A percentile compares a stretch with the other conserved stretches of the same genome.
phyloP scores from a whole-genome alignment of 2,329 filamentous ascomycete species.

The Xylaria sp. region DNA sequence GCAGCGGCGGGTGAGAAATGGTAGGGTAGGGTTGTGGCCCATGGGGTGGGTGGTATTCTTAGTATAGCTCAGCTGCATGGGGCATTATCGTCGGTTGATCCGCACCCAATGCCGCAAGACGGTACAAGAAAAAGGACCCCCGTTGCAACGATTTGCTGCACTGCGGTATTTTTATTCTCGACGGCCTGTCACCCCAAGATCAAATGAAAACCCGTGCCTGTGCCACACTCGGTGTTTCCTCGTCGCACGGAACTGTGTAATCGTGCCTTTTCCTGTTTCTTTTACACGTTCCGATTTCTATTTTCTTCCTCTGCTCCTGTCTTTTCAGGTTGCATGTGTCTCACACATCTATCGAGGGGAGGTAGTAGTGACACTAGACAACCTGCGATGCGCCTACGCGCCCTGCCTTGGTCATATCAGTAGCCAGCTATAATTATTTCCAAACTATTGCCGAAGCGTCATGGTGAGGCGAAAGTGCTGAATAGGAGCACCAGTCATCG shows the following conservation, averaged over 20 bases:
- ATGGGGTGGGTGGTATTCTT: slow-evolving; percentile 19
- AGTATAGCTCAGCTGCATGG: slow-evolving; percentile 24
- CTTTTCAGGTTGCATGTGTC: background rate
- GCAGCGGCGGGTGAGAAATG: slow-evolving; percentile 1
- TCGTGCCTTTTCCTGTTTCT: background rate
- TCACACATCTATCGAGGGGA: background rate
- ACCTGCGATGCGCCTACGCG: background rate
- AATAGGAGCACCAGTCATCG: background rate
- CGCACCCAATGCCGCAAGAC: slow-evolving; percentile 4
- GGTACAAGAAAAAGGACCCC: background rate
- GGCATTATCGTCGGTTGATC: background rate
- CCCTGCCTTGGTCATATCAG: background rate
- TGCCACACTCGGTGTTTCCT: background rate
- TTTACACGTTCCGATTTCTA: background rate
- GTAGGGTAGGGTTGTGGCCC: background rate
- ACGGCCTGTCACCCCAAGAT: background rate
- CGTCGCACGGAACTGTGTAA: background rate
- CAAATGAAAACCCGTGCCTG: background rate
- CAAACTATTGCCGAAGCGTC: background rate
- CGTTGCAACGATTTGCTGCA: background rate
- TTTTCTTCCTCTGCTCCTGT: background rate
- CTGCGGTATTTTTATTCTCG: slow-evolving; percentile 16
- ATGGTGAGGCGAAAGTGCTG: background rate
- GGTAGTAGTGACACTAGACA: background rate
- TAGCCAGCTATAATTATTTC: background rate